phyloP scores from a whole-genome alignment of 345 rosid species.

The Draba incana region DNA sequence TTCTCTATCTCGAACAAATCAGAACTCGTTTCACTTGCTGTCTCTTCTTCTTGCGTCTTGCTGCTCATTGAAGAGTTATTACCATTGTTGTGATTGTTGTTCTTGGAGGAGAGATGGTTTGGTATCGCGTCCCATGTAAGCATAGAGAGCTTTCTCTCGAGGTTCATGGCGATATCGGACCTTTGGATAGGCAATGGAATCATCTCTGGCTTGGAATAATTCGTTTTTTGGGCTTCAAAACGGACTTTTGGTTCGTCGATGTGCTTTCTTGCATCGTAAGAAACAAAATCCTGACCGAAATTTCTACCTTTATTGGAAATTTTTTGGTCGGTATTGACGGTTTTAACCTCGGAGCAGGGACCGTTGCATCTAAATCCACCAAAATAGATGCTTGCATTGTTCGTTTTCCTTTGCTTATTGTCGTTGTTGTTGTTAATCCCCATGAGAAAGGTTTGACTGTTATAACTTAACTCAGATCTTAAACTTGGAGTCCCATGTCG shows the following conservation, averaged over 20 bases:
- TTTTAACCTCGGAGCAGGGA: conserved; percentile 58
- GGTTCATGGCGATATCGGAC: conserved; percentile 43
- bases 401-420: conserved; percentile 50
- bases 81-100: conserved; percentile 45
- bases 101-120: conserved; percentile 36
- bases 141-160: conserved; percentile 58
- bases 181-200: conserved; percentile 57
- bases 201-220: conserved; percentile 35
- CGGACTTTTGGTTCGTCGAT: conserved; percentile 30
- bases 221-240: conserved; percentile 29
- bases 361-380: conserved; percentile 67
- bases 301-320: conserved; percentile 19
- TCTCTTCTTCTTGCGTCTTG: conserved; percentile 60
- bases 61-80: conserved; percentile 41
- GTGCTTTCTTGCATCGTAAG: conserved; percentile 42
- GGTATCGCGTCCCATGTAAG: conserved; percentile 55
- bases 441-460: conserved; percentile 64
- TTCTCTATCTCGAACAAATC: conserved; percentile 90
- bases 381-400: conserved; percentile 50
- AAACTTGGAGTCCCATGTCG: conserved; percentile 56
- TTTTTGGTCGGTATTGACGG: conserved; percentile 53
- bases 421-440: conserved; percentile 38
- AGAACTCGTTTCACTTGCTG: conserved; percentile 78
- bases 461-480: conserved; percentile 67
- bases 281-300: conserved; percentile 30